These are phyloP conservation scores for Beta corolliflora DNA, from an alignment of 179 eudicot species.

Conservation along the genomic window DNA sequence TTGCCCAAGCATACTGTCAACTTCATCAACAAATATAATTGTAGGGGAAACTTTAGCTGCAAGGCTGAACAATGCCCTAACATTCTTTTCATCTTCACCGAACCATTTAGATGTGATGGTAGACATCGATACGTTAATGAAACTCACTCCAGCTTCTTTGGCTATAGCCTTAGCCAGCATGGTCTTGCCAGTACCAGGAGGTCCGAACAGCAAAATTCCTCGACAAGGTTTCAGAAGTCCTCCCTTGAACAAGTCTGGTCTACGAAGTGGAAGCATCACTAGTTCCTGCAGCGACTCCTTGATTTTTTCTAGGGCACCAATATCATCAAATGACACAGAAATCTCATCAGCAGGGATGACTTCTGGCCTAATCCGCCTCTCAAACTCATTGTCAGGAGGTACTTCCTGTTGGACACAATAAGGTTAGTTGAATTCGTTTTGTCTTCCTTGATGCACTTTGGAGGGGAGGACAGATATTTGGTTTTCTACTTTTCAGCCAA, in stretches of 20 bases:
- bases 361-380: slow-evolving; percentile 60
- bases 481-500: no score
- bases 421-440: neutral
- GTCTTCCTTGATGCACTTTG: neutral
- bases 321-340: slow-evolving; percentile 63
- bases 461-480: neutral
- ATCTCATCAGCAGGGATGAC: slow-evolving; percentile 60
- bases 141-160: no score
- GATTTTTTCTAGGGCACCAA: slow-evolving; percentile 58
- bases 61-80: slow-evolving; percentile 76
- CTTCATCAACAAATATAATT: slow-evolving; percentile 84
- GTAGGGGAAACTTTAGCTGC: slow-evolving; percentile 93
- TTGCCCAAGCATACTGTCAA: slow-evolving; percentile 92
- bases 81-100: slow-evolving; percentile 92
- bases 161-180: slow-evolving; percentile 79
- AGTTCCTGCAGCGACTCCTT: slow-evolving; percentile 60
- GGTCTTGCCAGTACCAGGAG: slow-evolving; percentile 71
- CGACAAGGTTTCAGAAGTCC: slow-evolving; percentile 65
- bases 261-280: slow-evolving; percentile 68
- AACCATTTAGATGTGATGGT: slow-evolving; percentile 83
- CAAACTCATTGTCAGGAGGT: slow-evolving; percentile 67
- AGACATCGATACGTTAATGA: no score
- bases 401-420: slow-evolving; percentile 38
- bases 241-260: slow-evolving; percentile 60
- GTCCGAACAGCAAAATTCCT: slow-evolving; percentile 66